Percentiles rank a stretch among this genome's conserved stretches.
Conservation (phyloP, 768 basidiomycete genomes). For the Leccinum obscurum region DNA sequence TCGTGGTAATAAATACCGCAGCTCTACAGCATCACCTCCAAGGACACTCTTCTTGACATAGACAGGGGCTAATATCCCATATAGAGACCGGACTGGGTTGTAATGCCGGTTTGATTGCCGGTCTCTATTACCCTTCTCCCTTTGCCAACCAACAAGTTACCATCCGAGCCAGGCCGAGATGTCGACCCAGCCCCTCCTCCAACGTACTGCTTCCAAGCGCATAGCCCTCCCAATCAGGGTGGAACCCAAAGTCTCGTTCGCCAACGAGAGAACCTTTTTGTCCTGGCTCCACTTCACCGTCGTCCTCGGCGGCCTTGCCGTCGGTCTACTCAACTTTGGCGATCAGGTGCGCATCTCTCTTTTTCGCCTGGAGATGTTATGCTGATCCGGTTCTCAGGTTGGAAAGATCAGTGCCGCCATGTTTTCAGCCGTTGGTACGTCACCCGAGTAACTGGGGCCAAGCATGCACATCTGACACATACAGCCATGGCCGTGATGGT, state of each 20-base stretch:
- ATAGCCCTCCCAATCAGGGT: slow-evolving; percentile 96
- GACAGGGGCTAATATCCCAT: slow-evolving; percentile 24
- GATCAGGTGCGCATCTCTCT: slow-evolving; percentile 62
- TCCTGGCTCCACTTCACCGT: slow-evolving; percentile 99
- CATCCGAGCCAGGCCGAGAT: slow-evolving; percentile 40
- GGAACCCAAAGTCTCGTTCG: slow-evolving; percentile 93
- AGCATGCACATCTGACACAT: slow-evolving; percentile 12
- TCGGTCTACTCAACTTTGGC: slow-evolving; percentile 96
- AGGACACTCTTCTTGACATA: not conserved
- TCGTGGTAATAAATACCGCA: slow-evolving; percentile 4
- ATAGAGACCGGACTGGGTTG: slow-evolving; percentile 3
- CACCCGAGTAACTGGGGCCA: not conserved
- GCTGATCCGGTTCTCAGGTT: slow-evolving; percentile 48
- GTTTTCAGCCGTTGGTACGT: slow-evolving; percentile 91
- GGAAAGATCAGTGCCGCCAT: slow-evolving; percentile 95
- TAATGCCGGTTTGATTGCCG: slow-evolving; percentile 16
- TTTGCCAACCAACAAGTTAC: not conserved
- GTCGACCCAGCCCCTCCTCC: slow-evolving; percentile 98
- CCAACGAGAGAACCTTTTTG: slow-evolving; percentile 93
- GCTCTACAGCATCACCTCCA: slow-evolving; percentile 12
- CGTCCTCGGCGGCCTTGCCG: slow-evolving; percentile 93
- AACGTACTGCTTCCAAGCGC: slow-evolving; percentile 89
- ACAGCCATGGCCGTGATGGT: slow-evolving; percentile 96
- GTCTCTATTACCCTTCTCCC: not conserved
- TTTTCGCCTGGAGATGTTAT: not conserved